These are phyloP conservation scores for Aspergillus felis DNA, from an alignment of 2,329 filamentous ascomycete genomes.

Conservation along the genomic window DNA sequence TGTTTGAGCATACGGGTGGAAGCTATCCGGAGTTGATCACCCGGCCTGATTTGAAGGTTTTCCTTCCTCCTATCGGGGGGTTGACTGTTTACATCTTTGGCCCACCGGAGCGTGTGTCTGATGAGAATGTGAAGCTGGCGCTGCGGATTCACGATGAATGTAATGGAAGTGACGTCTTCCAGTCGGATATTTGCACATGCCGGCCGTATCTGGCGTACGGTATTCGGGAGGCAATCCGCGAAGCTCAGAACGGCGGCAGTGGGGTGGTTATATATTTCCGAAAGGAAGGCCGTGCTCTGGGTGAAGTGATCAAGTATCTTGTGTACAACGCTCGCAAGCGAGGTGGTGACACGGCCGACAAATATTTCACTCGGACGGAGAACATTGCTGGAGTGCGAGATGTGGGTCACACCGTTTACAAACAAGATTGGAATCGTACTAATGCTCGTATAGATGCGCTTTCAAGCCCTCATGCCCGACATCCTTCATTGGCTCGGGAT, in stretches of 20 bases:
- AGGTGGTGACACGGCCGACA: constrained; percentile 36
- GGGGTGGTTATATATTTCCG: constrained; percentile 98
- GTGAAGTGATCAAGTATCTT: constrained; percentile 86
- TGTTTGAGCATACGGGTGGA: constrained; percentile 94
- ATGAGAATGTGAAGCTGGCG: constrained; percentile 74
- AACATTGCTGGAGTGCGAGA: constrained; percentile 94
- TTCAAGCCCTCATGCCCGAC: constrained; percentile 97
- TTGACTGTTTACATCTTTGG: constrained; percentile 97
- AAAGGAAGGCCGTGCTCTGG: constrained; percentile 90
- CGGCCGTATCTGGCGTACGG: constrained; percentile 90
- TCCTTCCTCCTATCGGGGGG: constrained; percentile 91
- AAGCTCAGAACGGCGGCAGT: constrained; percentile 88
- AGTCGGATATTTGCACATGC: constrained; percentile 96
- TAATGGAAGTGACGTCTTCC: constrained; percentile 96
- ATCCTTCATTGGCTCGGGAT: constrained; percentile 98
- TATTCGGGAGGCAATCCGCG: constrained; percentile 94
- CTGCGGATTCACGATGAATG: constrained; percentile 85
- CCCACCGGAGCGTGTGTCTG: constrained; percentile 88
- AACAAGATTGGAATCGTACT: not conserved
- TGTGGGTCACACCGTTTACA: constrained; percentile 15
- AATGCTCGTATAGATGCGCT: constrained; percentile 68
- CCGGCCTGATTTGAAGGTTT: constrained; percentile 88
- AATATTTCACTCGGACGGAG: constrained; percentile 94
- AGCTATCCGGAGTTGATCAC: constrained; percentile 97
- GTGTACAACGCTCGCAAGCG: constrained; percentile 57